Evolutionary conservation across 495 filamentous ascomycete species (phyloP).

Genomic region (Parathielavia hyrcaniae): DNA sequence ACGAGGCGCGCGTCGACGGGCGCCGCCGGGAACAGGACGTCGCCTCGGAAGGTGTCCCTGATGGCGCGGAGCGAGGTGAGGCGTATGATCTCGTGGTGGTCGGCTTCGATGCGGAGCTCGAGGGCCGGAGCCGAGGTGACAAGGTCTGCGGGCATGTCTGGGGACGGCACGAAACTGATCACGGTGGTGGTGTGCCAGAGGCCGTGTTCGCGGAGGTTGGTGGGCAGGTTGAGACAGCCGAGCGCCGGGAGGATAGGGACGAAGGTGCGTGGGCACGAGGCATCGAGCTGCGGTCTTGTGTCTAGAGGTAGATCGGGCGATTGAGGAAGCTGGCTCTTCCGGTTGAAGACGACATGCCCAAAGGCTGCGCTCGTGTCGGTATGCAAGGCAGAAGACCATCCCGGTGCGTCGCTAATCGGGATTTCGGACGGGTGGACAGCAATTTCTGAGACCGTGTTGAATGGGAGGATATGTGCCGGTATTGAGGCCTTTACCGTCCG

Average conservation of each 20-base stretch:
- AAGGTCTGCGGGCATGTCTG: conserved; percentile 8
- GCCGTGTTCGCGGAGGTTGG: conserved; percentile 22
- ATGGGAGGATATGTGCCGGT: conserved; percentile 14
- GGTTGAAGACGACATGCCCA: conserved; percentile 38
- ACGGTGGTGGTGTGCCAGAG: conserved; percentile 26
- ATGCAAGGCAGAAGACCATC: conserved; percentile 27
- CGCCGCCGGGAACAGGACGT: conserved; percentile 34
- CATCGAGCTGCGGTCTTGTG: conserved; percentile 1
- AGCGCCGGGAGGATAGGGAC: conserved; percentile 25
- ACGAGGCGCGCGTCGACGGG: conserved; percentile 38
- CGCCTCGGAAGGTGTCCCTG: conserved; percentile 12
- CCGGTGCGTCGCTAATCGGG: background rate
- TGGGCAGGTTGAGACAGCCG: conserved; percentile 16
- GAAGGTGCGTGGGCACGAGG: conserved; percentile 23
- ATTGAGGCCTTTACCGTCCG: conserved; percentile 4
- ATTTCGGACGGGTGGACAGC: background rate
- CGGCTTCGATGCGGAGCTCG: conserved; percentile 36
- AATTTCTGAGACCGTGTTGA: background rate
- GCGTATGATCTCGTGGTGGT: conserved; percentile 24
- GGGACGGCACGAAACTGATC: conserved; percentile 29
- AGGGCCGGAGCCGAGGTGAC: conserved; percentile 25
- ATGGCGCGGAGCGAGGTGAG: conserved; percentile 25
- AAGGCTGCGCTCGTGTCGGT: conserved; percentile 37
- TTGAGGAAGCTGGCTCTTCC: conserved; percentile 13
- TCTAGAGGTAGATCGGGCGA: conserved; percentile 23